phyloP scores from a whole-genome alignment of 148 eudicot genomes.

The Rhododendron mucronatum region DNA sequence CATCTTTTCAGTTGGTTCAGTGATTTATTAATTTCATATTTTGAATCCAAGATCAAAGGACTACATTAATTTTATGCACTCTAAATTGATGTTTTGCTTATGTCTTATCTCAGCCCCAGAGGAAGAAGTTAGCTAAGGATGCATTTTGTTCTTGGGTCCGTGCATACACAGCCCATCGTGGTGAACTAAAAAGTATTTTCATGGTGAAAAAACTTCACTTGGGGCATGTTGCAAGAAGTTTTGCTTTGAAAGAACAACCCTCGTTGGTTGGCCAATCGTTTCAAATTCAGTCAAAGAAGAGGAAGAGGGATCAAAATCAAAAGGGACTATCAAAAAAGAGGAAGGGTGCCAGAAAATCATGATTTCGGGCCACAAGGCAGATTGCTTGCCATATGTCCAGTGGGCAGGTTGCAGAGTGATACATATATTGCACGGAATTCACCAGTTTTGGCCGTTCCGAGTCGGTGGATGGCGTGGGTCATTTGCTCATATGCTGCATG shows the following conservation, averaged over 20 bases:
- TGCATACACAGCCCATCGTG: conserved; percentile 91
- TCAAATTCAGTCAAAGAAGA: conserved; percentile 52
- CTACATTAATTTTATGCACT: background rate
- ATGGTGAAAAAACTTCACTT: conserved; percentile 83
- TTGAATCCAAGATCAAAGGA: too few relatives aligned
- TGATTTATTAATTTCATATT: background rate
- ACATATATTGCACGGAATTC: background rate
- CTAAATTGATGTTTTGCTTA: conserved; percentile 4
- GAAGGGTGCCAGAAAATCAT: conserved; percentile 31
- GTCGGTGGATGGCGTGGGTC: background rate
- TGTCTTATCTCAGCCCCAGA: conserved; percentile 36
- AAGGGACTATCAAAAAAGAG: conserved; percentile 50
- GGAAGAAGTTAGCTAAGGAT: conserved; percentile 61
- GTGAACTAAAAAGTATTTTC: conserved; percentile 82
- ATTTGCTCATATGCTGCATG: background rate
- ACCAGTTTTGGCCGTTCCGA: background rate
- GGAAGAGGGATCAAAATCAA: conserved; percentile 60
- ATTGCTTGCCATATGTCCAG: background rate
- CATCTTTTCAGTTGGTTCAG: background rate
- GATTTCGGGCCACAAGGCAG: conserved; percentile 19
- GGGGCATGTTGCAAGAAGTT: conserved; percentile 90
- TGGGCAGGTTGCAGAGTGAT: background rate
- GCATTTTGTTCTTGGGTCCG: conserved; percentile 92
- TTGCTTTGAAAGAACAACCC: conserved; percentile 81
- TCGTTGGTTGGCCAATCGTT: conserved; percentile 68